Evolutionary conservation across 2,329 filamentous ascomycete species (phyloP).

Genomic region (Colletotrichum siamense): DNA sequence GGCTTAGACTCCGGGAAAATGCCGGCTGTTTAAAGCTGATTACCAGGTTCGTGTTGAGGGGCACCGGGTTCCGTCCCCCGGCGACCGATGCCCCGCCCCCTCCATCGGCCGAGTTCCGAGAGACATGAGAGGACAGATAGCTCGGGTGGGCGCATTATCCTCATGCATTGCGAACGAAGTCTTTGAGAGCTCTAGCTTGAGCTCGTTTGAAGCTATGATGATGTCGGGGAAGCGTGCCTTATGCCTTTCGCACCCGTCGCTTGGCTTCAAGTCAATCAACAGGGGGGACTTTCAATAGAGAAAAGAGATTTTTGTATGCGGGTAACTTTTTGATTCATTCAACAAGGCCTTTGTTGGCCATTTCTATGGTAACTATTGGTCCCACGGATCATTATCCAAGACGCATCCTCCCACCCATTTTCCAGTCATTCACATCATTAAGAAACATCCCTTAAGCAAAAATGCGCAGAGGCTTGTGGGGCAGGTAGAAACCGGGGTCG

Average conservation of each 20-base stretch:
- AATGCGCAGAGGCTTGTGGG: constrained; percentile 54
- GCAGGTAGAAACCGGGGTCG: constrained; percentile 51
- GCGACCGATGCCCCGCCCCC: not conserved
- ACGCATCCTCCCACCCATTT: not conserved
- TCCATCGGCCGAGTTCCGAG: not conserved
- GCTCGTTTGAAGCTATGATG: not conserved
- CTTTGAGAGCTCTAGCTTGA: not conserved
- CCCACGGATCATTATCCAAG: not conserved
- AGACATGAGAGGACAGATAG: not conserved
- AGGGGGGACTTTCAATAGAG: not conserved
- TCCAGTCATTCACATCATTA: not conserved
- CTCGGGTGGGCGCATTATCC: not conserved
- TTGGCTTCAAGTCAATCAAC: not conserved
- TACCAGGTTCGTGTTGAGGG: not conserved
- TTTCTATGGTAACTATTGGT: not conserved
- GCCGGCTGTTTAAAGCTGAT: not conserved
- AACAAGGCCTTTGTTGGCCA: not conserved
- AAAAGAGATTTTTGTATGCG: not conserved
- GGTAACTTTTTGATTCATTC: constrained; percentile 1
- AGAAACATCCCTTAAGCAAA: constrained; percentile 45
- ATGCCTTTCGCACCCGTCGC: not conserved
- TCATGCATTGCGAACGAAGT: not conserved
- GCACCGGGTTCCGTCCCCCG: not conserved
- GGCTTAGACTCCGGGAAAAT: not conserved
- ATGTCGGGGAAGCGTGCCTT: not conserved